Evolutionary conservation across 116 monocot genomes (phyloP).

Genomic region (Phalaenopsis hybrid): DNA sequence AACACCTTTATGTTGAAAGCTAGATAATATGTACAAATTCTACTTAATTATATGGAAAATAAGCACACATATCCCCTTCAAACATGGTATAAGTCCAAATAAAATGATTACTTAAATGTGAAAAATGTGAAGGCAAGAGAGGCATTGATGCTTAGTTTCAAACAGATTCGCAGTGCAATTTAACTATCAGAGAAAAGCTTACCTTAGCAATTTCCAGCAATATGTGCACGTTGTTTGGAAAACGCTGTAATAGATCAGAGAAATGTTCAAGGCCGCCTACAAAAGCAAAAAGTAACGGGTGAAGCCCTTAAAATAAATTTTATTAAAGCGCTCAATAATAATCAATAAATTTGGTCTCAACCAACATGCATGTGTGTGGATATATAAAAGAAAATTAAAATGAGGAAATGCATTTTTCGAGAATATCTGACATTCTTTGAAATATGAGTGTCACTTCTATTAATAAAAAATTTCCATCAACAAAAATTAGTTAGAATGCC

Average conservation of each 20-base stretch:
- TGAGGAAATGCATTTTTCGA: background rate
- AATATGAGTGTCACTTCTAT: no score
- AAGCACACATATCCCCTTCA: background rate
- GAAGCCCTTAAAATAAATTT: background rate
- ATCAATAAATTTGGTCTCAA: background rate
- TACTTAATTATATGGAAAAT: background rate
- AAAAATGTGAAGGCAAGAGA: background rate
- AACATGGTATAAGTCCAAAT: background rate
- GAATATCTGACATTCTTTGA: background rate
- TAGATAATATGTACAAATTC: background rate
- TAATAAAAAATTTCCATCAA: no score
- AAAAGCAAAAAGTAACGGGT: constrained; percentile 8
- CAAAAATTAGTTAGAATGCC: no score
- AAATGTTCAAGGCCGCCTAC: constrained; percentile 91
- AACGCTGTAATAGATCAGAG: constrained; percentile 75
- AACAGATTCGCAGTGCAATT: background rate
- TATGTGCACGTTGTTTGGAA: constrained; percentile 89
- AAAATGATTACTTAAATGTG: background rate
- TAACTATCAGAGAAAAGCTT: constrained; percentile 1
- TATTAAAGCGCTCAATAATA: background rate
- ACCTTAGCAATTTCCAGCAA: constrained; percentile 98
- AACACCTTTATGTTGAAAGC: background rate
- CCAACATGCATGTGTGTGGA: no score
- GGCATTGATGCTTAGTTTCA: background rate
- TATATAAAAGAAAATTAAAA: background rate